Conservation (phyloP, 1,284 basidiomycete genomes). For the Leccinum subspadiceum region DNA sequence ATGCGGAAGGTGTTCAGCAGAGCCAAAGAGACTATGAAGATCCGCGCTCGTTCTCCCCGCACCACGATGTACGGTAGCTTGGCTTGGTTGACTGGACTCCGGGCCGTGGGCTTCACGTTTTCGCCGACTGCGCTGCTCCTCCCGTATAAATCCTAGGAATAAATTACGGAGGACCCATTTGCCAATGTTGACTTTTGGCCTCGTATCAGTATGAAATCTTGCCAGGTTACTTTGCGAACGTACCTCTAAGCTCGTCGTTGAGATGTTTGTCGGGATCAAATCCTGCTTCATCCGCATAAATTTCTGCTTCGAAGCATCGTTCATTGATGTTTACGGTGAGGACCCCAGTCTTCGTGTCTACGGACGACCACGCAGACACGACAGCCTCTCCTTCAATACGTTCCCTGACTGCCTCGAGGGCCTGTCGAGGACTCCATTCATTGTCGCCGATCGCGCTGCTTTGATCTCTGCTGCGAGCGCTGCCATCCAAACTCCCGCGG, state of each 20-base stretch:
- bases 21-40: slow-evolving; percentile 22
- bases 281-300: slow-evolving; percentile 90
- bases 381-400: slow-evolving; percentile 92
- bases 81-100: slow-evolving; percentile 20
- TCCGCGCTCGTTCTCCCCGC: slow-evolving; percentile 33
- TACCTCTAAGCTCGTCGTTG: slow-evolving; percentile 79
- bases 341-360: slow-evolving; percentile 88
- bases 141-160: slow-evolving; percentile 67
- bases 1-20: slow-evolving; percentile 31
- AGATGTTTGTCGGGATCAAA: slow-evolving; percentile 55
- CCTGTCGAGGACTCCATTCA: slow-evolving; percentile 72
- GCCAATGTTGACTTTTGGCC: slow-evolving; percentile 68
- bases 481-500: slow-evolving; percentile 38
- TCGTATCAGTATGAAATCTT: slow-evolving; percentile 11
- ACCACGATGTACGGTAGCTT: slow-evolving; percentile 23
- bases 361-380: slow-evolving; percentile 81
- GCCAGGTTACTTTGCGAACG: slow-evolving; percentile 34
- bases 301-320: slow-evolving; percentile 89
- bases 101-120: slow-evolving; percentile 29
- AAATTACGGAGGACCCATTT: slow-evolving; percentile 79
- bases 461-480: slow-evolving; percentile 27
- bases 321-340: slow-evolving; percentile 89
- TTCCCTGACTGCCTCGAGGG: slow-evolving; percentile 82
- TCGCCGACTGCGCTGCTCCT: slow-evolving; percentile 53
- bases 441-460: slow-evolving; percentile 34